Evolutionary conservation across 306 rosid genomes (phyloP).

Genomic region (Cicer yamashitae): DNA sequence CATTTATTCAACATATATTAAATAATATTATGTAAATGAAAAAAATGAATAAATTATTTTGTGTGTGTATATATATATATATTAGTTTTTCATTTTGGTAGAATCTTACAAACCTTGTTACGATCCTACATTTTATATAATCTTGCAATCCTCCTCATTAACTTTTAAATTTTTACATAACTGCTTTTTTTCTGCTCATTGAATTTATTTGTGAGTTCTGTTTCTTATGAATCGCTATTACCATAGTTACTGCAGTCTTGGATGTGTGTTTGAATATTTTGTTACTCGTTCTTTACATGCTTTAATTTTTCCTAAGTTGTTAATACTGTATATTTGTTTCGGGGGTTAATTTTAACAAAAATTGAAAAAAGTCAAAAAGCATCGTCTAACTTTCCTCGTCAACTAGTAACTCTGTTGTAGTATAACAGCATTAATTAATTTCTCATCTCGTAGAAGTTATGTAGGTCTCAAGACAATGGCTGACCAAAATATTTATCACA

Average conservation of each 20-base stretch:
- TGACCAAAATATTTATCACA: slow-evolving; percentile 17
- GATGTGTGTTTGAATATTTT: background rate
- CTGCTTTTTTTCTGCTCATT: background rate
- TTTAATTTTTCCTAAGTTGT: background rate
- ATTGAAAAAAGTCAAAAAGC: background rate
- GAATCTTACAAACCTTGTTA: background rate
- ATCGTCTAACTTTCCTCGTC: background rate
- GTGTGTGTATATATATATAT: background rate
- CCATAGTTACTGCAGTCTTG: background rate
- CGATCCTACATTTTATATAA: too few species aligned
- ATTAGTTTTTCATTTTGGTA: background rate
- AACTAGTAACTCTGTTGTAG: slow-evolving; percentile 4
- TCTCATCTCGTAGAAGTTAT: background rate
- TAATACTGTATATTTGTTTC: background rate
- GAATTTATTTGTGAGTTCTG: background rate
- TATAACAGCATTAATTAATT: background rate
- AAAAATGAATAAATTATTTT: background rate
- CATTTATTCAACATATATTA: background rate
- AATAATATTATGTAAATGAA: background rate
- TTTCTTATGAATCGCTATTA: slow-evolving; percentile 6
- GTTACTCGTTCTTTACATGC: slow-evolving; percentile 2
- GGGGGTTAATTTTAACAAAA: background rate
- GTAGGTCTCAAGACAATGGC: slow-evolving; percentile 14
- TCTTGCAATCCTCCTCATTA: background rate
- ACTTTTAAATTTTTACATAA: background rate